Evolutionary conservation across 805 yeast genomes (phyloP).

Genomic region (Zygoascus ofunaensis): DNA sequence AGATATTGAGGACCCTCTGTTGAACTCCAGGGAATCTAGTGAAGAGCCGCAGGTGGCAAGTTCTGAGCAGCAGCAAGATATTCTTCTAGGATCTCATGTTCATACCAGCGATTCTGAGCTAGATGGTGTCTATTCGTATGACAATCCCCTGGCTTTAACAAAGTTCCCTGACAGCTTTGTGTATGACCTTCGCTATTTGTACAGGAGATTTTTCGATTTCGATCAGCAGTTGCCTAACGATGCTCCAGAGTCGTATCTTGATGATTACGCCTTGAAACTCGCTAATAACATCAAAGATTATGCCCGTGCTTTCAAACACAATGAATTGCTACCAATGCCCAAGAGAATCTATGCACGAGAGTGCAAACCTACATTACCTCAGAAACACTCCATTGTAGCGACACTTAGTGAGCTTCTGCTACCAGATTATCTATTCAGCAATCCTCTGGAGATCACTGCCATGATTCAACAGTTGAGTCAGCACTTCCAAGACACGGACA

Average conservation of each 20-base stretch:
- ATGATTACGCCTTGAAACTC: background rate
- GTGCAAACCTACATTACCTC: background rate
- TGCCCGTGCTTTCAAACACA: background rate
- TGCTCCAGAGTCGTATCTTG: background rate
- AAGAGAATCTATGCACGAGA: background rate
- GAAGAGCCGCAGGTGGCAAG: background rate
- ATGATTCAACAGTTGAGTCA: conserved; percentile 4
- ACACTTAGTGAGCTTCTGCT: background rate
- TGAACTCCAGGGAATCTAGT: background rate
- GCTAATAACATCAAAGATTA: background rate
- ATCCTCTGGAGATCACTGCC: background rate
- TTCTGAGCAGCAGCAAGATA: too few species aligned
- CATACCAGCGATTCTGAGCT: background rate
- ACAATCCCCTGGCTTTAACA: background rate
- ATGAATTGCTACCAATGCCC: background rate
- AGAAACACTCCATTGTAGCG: background rate
- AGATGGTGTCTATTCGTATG: conserved; percentile 5
- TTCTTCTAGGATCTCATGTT: background rate
- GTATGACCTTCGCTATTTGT: conserved; percentile 7
- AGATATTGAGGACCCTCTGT: background rate
- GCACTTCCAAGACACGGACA: conserved; percentile 1
- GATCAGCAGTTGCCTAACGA: conserved; percentile 1
- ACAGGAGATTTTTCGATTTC: conserved; percentile 6
- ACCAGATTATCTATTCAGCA: background rate
- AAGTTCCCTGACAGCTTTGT: conserved; percentile 1